A percentile compares a stretch with the other conserved stretches of the same genome.
Conservation (phyloP, 495 filamentous ascomycete genomes). For the Neurospora cerealis region DNA sequence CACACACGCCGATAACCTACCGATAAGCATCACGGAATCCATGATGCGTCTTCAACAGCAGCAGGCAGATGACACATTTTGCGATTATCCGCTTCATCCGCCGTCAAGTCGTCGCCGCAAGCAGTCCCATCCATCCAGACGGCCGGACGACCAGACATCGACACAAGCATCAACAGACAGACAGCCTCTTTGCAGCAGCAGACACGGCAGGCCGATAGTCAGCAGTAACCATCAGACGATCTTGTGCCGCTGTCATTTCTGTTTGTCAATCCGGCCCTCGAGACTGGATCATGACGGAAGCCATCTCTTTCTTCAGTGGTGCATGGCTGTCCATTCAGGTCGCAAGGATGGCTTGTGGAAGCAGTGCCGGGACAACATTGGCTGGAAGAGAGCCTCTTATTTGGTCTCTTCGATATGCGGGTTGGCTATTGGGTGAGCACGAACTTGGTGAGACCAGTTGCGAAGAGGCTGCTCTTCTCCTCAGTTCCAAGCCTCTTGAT, state of each 20-base stretch:
- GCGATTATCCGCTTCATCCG: neutral
- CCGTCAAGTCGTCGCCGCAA: neutral
- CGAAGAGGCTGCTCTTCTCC: neutral
- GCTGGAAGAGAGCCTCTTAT: neutral
- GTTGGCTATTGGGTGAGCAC: neutral
- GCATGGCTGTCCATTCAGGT: conserved; percentile 2
- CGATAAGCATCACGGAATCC: neutral
- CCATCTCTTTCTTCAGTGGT: conserved; percentile 2
- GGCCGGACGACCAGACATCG: neutral
- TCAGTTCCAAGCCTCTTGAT: neutral
- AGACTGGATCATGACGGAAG: neutral
- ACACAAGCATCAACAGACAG: neutral
- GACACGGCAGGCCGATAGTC: neutral
- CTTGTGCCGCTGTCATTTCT: neutral
- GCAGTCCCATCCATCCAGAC: neutral
- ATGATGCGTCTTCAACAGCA: neutral
- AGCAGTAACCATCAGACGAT: neutral
- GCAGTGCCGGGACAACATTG: neutral
- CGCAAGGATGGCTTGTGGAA: neutral
- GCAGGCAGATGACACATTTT: neutral
- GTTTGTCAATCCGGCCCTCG: neutral
- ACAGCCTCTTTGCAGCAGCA: neutral
- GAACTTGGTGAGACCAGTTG: neutral
- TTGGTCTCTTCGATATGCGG: neutral
- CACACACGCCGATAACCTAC: neutral